Conservation (phyloP, 2,329 filamentous ascomycete genomes). For the Colletotrichum tanaceti region DNA sequence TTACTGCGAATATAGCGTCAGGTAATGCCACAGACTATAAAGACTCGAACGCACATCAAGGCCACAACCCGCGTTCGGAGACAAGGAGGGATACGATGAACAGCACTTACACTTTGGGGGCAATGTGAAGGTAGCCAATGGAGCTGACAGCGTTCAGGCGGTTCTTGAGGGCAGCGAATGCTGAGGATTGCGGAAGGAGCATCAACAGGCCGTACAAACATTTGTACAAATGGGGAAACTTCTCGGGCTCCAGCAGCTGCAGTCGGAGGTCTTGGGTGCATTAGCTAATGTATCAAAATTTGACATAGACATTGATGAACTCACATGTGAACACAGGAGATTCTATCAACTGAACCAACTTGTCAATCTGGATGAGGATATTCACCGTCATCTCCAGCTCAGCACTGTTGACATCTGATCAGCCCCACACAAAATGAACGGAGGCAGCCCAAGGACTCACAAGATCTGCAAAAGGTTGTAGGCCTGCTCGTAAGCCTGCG, state of each 20-base stretch:
- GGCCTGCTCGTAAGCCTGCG: slow-evolving; percentile 97
- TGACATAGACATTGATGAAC: slow-evolving; percentile 46
- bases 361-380: slow-evolving; percentile 98
- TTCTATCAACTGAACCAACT: slow-evolving; percentile 94
- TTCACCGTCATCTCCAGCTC: slow-evolving; percentile 99
- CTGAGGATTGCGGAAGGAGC: slow-evolving; percentile 97
- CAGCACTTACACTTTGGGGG: slow-evolving; percentile 77
- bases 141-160: slow-evolving; percentile 96
- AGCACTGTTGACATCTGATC: slow-evolving; percentile 66
- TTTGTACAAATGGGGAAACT: slow-evolving; percentile 95
- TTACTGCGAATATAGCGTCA: slow-evolving; percentile 26
- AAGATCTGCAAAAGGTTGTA: slow-evolving; percentile 97
- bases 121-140: slow-evolving; percentile 92
- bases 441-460: slow-evolving; percentile 59
- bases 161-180: slow-evolving; percentile 96
- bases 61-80: slow-evolving; percentile 43
- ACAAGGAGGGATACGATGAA: slow-evolving; percentile 41
- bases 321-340: slow-evolving; percentile 97
- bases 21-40: slow-evolving; percentile 47
- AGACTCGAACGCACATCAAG: slow-evolving; percentile 45
- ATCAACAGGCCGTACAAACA: slow-evolving; percentile 97
- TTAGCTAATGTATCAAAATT: slow-evolving; percentile 1
- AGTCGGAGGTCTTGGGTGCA: slow-evolving; percentile 81
- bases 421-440: background rate
- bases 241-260: slow-evolving; percentile 94